A percentile compares a stretch with the other conserved stretches of the same genome.
phyloP scores from a whole-genome alignment of 768 basidiomycete genomes.

The Termitomyces sp. region DNA sequence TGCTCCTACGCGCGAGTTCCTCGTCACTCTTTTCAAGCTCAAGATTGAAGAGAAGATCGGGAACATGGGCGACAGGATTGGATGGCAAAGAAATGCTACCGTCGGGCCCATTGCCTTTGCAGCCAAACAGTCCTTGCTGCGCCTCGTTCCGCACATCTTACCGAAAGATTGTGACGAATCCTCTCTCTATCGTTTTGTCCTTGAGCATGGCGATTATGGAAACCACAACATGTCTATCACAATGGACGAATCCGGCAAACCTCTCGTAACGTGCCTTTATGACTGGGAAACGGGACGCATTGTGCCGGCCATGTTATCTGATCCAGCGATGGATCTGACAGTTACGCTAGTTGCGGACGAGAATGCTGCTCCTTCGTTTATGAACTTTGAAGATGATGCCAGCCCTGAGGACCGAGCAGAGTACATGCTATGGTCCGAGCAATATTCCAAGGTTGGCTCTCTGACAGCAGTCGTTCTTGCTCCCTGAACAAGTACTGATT shows the following conservation, averaged over 20 bases:
- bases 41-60: neutral
- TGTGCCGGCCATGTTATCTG: neutral
- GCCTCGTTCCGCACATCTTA: neutral
- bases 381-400: neutral
- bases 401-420: neutral
- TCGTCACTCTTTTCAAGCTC: neutral
- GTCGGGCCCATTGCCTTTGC: neutral
- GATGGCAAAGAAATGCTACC: neutral
- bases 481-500: too few relatives aligned
- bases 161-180: neutral
- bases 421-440: neutral
- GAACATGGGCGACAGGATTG: neutral
- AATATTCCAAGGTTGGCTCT: neutral
- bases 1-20: neutral
- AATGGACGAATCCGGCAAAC: neutral
- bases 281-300: neutral
- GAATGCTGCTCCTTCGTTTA: neutral
- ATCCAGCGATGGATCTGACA: neutral
- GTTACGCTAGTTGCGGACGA: neutral
- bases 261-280: neutral
- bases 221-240: neutral
- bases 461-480: neutral
- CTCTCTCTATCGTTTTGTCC: neutral
- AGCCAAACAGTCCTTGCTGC: neutral
- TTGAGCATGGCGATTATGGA: neutral